A percentile compares a stretch with the other conserved stretches of the same genome.
Conservation (phyloP, 441 rosid genomes). For the Pelargonium cotyledonis region DNA sequence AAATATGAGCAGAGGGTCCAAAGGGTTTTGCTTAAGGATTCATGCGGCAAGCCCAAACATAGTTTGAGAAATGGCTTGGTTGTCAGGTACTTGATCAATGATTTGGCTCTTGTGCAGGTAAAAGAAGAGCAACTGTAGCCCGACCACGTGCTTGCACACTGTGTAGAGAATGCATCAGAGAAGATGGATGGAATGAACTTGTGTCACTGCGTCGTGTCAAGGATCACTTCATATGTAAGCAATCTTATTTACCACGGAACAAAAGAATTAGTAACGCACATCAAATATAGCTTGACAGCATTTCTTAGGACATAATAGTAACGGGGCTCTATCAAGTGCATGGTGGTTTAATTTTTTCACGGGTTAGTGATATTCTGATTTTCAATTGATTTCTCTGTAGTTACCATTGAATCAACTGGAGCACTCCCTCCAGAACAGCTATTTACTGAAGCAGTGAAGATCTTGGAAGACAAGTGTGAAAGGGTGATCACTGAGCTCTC, state of each 20-base stretch:
- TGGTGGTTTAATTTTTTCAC: neutral
- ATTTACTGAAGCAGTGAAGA: constrained; percentile 88
- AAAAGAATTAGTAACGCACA: neutral
- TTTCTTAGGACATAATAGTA: neutral
- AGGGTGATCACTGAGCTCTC: constrained; percentile 68
- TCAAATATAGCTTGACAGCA: neutral
- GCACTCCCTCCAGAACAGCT: constrained; percentile 72
- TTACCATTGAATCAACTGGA: constrained; percentile 86
- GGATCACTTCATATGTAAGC: constrained; percentile 93
- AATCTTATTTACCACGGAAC: neutral
- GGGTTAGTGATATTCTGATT: constrained; percentile 11
- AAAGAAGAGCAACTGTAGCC: constrained; percentile 71
- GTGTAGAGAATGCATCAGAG: constrained; percentile 81
- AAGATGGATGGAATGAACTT: constrained; percentile 46
- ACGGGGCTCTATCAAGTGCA: neutral
- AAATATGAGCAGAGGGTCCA: no score
- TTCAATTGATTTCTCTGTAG: constrained; percentile 26
- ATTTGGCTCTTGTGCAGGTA: constrained; percentile 45
- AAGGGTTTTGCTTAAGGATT: no score
- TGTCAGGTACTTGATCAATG: constrained; percentile 2
- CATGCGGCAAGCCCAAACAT: no score
- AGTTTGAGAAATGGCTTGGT: neutral
- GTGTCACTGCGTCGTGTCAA: constrained; percentile 63
- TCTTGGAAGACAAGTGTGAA: constrained; percentile 82
- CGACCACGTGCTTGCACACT: constrained; percentile 73